Evolutionary conservation across 805 yeast species (phyloP).

Genomic region (Monosporozyma solicola): DNA sequence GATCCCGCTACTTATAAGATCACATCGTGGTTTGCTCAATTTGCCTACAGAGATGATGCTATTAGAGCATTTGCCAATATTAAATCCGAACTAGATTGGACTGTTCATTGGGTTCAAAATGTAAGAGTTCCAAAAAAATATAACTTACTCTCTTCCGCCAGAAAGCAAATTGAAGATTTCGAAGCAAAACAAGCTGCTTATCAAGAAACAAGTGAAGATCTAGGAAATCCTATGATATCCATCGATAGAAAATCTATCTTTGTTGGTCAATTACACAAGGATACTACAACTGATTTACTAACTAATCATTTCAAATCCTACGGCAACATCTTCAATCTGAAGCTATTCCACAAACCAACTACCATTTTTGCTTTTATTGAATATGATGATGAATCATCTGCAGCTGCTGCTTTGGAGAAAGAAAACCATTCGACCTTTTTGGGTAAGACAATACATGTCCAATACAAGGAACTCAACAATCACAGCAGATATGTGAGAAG

Average conservation of each 20-base stretch:
- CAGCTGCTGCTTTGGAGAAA: constrained; percentile 79
- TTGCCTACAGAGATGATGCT: constrained; percentile 79
- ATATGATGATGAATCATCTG: constrained; percentile 56
- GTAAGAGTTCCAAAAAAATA: constrained; percentile 43
- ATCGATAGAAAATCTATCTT: constrained; percentile 70
- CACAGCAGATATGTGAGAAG: constrained; percentile 21
- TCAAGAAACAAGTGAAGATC: constrained; percentile 6
- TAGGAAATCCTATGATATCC: constrained; percentile 18
- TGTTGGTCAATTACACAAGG: constrained; percentile 60
- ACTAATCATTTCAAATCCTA: constrained; percentile 52
- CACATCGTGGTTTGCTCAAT: constrained; percentile 65
- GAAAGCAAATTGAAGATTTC: constrained; percentile 4
- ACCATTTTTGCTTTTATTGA: constrained; percentile 66
- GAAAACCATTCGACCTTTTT: constrained; percentile 74
- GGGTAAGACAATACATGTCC: constrained; percentile 75
- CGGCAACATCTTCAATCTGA: constrained; percentile 52
- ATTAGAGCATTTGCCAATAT: constrained; percentile 71
- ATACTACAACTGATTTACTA: constrained; percentile 48
- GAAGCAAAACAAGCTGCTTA: neutral
- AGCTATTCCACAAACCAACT: constrained; percentile 44
- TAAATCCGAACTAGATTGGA: constrained; percentile 44
- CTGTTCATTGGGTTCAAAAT: constrained; percentile 82
- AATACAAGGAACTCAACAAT: constrained; percentile 56
- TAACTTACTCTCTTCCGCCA: constrained; percentile 14
- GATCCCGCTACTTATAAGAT: neutral